Base-by-base conservation (phyloP, 1,284 basidiomycete species). In the Ceratobasidium sp. region DNA sequence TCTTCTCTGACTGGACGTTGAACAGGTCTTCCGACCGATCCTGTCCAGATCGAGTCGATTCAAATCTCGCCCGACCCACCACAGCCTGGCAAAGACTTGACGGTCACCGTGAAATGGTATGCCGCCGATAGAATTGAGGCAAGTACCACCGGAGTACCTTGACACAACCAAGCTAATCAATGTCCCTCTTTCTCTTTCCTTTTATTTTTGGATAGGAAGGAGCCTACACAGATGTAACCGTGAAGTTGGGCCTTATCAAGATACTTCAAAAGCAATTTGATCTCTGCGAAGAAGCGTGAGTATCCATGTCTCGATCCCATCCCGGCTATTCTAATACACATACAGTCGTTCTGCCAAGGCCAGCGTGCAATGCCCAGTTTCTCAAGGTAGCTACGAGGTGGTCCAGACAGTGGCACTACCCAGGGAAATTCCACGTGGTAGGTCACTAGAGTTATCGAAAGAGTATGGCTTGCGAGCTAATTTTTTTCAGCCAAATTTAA, bases 391-490 rank as follows among this genome's bases (percentile, higher is more conserved):
- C 0, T 91, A 98, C 81, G 83, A 80, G 9, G 89, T 98, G 58
- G 83, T 83, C 13, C 94, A 98, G 79, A 93, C 89, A 0, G 94
- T 97, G 66, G 85, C 87, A 11, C 84, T 98, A 13, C 96, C 96
- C 13, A 92, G 87, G 79, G 94, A 98, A 84, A 96, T 98, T 74
- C 96, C 96, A 1, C 86, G 84, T 82, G 94, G 95, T 94, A 76
- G 74, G 88, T 80, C 74, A 59, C 65, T 75, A 79, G 54, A 8
- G 22, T 7, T 14, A 53, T 9, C n/a, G n/a, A n/a, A n/a, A n/a
- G n/a, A n/a, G n/a, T n/a, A n/a, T n/a, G n/a, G n/a, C n/a, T n/a
- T n/a, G n/a, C n/a, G n/a, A n/a, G n/a, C 24, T 29, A 27, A 24
- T 27, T 37, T 58, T 5, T 56, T 41, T 16, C 65, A 96, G 97